Conservation (phyloP, 768 basidiomycete genomes). For the Serendipita sp. region DNA sequence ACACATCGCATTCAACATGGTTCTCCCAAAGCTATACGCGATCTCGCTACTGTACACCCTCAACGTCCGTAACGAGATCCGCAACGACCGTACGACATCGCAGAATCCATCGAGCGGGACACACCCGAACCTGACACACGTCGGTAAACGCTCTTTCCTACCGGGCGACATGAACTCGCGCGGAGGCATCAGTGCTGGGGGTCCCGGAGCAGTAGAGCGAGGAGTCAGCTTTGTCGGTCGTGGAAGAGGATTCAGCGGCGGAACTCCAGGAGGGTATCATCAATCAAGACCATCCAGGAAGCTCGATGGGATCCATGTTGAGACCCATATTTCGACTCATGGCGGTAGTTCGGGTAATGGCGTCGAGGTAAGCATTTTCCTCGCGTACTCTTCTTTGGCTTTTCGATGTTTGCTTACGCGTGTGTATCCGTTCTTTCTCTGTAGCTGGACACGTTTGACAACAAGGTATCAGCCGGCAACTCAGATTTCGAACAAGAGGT, state of each 20-base stretch:
- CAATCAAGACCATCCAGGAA: too few relatives aligned
- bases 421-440: neutral
- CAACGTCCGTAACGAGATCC: constrained; percentile 5
- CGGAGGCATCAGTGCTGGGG: neutral
- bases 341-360: constrained; percentile 3
- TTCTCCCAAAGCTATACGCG: constrained; percentile 7
- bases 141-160: neutral
- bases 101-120: neutral
- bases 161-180: neutral
- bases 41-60: constrained; percentile 7
- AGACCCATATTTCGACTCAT: neutral
- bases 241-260: neutral
- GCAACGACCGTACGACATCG: neutral
- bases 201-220: neutral
- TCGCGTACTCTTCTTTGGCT: neutral
- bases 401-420: neutral
- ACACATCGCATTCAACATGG: constrained; percentile 6
- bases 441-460: neutral
- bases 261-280: neutral
- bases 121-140: neutral
- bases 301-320: constrained; percentile 1
- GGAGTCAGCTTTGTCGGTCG: constrained; percentile 1
- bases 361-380: neutral
- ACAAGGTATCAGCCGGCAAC: neutral
- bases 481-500: constrained; percentile 2